A percentile compares a stretch with the other conserved stretches of the same genome.
Conservation (phyloP, 2,329 filamentous ascomycete species). For the Mariannaea elegans region DNA sequence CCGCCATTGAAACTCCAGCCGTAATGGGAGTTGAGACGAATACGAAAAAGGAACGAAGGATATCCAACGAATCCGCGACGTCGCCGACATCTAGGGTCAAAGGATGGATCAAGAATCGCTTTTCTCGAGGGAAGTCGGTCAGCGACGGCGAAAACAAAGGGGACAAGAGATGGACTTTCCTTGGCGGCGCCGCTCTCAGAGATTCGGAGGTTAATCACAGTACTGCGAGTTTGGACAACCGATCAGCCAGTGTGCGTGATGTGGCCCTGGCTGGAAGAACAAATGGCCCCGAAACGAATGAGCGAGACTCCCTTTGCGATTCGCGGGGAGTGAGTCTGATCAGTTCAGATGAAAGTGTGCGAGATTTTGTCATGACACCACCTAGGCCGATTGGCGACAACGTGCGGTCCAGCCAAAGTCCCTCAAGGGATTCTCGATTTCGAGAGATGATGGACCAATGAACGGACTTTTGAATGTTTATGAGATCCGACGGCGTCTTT, state of each 20-base stretch:
- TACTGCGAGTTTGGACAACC: constrained; percentile 53
- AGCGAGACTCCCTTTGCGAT: constrained; percentile 35
- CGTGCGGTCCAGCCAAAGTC: constrained; percentile 56
- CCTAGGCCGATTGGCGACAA: constrained; percentile 49
- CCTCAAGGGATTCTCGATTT: constrained; percentile 66
- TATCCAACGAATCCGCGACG: constrained; percentile 32
- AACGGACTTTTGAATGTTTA: constrained; percentile 7
- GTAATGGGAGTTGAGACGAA: constrained; percentile 27
- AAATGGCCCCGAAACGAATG: constrained; percentile 33
- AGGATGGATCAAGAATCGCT: constrained; percentile 65
- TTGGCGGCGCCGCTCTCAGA: constrained; percentile 60
- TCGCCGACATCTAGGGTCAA: constrained; percentile 56
- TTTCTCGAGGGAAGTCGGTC: constrained; percentile 54
- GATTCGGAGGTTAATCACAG: constrained; percentile 55
- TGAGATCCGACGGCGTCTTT: neutral
- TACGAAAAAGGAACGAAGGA: constrained; percentile 28
- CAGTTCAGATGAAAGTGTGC: constrained; percentile 40
- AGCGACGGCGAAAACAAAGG: constrained; percentile 49
- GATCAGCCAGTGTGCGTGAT: constrained; percentile 55
- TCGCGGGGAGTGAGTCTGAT: constrained; percentile 50
- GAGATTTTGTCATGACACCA: constrained; percentile 45
- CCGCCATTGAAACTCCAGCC: constrained; percentile 6
- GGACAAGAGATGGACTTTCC: constrained; percentile 52
- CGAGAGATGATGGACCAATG: constrained; percentile 60
- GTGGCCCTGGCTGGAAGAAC: constrained; percentile 55